phyloP scores from a whole-genome alignment of 2,329 filamentous ascomycete species.

The Claviceps sp. region DNA sequence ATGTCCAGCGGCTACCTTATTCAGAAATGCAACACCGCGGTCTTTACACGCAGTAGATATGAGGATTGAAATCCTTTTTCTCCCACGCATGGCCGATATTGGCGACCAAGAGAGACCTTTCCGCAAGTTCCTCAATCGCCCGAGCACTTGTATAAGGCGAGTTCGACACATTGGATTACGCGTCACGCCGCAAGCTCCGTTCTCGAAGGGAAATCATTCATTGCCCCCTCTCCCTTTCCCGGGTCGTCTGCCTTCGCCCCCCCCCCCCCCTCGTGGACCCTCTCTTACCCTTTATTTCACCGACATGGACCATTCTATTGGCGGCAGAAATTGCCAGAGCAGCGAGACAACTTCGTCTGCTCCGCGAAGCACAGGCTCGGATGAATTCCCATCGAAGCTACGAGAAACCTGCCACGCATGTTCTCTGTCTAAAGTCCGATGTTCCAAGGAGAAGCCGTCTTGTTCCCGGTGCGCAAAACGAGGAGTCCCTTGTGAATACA shows the following conservation, averaged over 20 bases:
- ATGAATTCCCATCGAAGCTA: conserved; percentile 10
- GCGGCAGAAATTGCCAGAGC: background rate
- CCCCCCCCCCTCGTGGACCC: background rate
- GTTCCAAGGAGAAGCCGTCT: conserved; percentile 20
- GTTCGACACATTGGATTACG: background rate
- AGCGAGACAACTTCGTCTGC: background rate
- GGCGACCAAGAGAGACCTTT: background rate
- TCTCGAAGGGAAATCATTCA: background rate
- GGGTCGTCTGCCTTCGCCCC: background rate
- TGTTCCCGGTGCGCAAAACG: conserved; percentile 21
- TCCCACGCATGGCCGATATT: background rate
- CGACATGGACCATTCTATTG: background rate
- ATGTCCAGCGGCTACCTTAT: background rate
- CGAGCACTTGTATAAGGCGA: background rate
- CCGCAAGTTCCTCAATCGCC: background rate
- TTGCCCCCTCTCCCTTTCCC: background rate
- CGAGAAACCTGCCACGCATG: conserved; percentile 24
- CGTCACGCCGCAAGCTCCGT: background rate
- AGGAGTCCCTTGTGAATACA: conserved; percentile 20
- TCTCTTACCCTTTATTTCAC: background rate
- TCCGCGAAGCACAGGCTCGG: background rate
- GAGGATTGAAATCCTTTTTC: background rate
- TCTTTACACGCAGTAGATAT: background rate
- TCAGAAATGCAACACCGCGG: background rate
- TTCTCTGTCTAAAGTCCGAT: conserved; percentile 23